Percentiles rank a stretch among this genome's conserved stretches.
Evolutionary conservation across 805 yeast species (phyloP).

Genomic region (Barnettozyma siamensis): DNA sequence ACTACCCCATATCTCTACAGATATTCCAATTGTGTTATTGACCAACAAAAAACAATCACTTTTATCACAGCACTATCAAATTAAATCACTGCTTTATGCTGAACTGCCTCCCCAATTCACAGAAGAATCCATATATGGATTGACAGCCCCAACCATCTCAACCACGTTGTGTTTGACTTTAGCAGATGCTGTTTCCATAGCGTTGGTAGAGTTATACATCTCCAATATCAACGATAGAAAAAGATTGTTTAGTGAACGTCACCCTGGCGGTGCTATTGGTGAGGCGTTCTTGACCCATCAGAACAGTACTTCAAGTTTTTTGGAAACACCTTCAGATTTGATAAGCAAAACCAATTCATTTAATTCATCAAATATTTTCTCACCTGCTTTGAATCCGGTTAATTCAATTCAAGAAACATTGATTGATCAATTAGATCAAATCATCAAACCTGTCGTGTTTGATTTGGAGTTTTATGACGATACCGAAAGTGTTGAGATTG

Average conservation of each 20-base stretch:
- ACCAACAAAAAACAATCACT: conserved; percentile 58
- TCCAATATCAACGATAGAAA: conserved; percentile 49
- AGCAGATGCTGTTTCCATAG: conserved; percentile 74
- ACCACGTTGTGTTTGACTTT: conserved; percentile 70
- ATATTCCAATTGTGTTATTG: conserved; percentile 51
- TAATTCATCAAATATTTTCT: conserved; percentile 6
- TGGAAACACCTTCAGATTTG: conserved; percentile 1
- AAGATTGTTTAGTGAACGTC: conserved; percentile 59
- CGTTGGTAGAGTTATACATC: conserved; percentile 63
- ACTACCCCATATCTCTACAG: conserved; percentile 46
- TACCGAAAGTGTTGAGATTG: conserved; percentile 12
- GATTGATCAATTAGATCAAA: background rate
- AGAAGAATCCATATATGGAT: conserved; percentile 61
- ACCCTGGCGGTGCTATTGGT: conserved; percentile 93
- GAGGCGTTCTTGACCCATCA: conserved; percentile 31
- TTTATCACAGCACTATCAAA: conserved; percentile 45
- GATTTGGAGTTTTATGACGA: conserved; percentile 17
- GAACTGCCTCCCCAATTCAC: conserved; percentile 51
- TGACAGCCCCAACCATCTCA: conserved; percentile 85
- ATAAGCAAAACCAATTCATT: conserved; percentile 12
- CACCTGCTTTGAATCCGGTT: conserved; percentile 12
- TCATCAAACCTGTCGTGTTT: conserved; percentile 15
- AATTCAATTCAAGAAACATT: conserved; percentile 8
- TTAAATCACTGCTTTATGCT: conserved; percentile 51
- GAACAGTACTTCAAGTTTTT: conserved; percentile 18